phyloP scores from a whole-genome alignment of 768 basidiomycete genomes.

The Amanita polypyramis region DNA sequence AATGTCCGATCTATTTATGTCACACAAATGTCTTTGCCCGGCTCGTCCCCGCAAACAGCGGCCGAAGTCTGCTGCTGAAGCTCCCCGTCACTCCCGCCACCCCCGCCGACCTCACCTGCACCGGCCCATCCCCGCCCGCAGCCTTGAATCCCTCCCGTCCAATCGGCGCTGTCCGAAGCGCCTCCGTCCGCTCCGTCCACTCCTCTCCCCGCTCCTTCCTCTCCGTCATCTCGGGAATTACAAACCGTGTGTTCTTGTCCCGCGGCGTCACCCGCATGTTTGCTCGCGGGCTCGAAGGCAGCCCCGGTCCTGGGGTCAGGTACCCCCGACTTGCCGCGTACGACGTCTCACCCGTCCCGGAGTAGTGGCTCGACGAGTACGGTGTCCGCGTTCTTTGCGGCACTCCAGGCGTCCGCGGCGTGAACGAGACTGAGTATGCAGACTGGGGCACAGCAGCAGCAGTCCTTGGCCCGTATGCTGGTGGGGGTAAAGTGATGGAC shows the following conservation, averaged over 20 bases:
- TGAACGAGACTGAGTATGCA: conserved; percentile 4
- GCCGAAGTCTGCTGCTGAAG: not conserved
- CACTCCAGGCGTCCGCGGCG: not conserved
- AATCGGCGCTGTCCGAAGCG: conserved; percentile 1
- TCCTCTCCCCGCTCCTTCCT: not conserved
- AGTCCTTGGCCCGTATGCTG: not conserved
- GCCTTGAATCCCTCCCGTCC: not conserved
- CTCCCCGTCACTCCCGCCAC: not conserved
- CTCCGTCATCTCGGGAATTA: not conserved
- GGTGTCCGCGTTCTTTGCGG: not conserved
- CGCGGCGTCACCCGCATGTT: not conserved
- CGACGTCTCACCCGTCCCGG: not conserved
- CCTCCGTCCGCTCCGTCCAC: not conserved
- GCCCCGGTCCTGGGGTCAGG: not conserved
- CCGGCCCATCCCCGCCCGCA: not conserved
- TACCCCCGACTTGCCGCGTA: not conserved
- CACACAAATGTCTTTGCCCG: not conserved
- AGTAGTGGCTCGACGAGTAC: conserved; percentile 2
- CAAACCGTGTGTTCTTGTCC: conserved; percentile 8
- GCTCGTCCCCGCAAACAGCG: not conserved
- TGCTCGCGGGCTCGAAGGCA: conserved; percentile 3
- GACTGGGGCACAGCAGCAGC: conserved; percentile 1
- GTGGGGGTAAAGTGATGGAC: not conserved
- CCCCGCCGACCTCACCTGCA: not conserved
- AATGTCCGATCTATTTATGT: conserved; percentile 1